These are phyloP conservation scores for Scutellaria minor DNA, from an alignment of 257 asterid genomes.

Conservation along the genomic window DNA sequence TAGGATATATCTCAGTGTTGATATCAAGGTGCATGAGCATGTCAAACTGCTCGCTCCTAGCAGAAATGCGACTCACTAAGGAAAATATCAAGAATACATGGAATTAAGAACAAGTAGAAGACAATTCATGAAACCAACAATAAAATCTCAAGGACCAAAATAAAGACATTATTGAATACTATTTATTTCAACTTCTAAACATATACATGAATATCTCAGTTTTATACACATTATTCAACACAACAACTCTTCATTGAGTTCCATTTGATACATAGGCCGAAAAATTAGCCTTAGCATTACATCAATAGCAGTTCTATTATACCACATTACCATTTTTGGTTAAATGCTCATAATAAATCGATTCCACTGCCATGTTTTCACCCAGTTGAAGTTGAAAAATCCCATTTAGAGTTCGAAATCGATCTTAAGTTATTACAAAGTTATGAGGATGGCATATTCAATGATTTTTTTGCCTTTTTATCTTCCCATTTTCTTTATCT, in stretches of 20 bases:
- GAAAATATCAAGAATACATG: slow-evolving; percentile 9
- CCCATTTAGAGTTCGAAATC: neutral
- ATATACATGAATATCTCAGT: neutral
- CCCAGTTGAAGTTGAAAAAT: neutral
- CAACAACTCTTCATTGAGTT: neutral
- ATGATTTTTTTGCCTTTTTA: neutral
- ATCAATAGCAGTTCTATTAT: neutral
- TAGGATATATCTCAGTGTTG: slow-evolving; percentile 76
- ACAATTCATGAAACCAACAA: neutral
- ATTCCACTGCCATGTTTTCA: neutral
- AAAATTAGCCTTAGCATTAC: neutral
- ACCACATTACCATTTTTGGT: neutral
- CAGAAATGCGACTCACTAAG: slow-evolving; percentile 72
- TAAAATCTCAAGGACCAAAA: neutral
- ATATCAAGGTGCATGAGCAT: slow-evolving; percentile 82
- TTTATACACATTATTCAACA: neutral
- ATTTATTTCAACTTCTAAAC: neutral
- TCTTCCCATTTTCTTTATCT: too few species aligned
- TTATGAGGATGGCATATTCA: neutral
- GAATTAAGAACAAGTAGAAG: slow-evolving; percentile 3
- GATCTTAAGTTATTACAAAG: neutral
- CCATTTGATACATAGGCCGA: neutral
- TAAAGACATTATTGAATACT: neutral
- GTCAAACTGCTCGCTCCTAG: slow-evolving; percentile 90
- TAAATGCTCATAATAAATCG: neutral